These are phyloP conservation scores for Elongisporangium anandrum DNA, from an alignment of 352 stramenopile genomes.

Conservation along the genomic window DNA sequence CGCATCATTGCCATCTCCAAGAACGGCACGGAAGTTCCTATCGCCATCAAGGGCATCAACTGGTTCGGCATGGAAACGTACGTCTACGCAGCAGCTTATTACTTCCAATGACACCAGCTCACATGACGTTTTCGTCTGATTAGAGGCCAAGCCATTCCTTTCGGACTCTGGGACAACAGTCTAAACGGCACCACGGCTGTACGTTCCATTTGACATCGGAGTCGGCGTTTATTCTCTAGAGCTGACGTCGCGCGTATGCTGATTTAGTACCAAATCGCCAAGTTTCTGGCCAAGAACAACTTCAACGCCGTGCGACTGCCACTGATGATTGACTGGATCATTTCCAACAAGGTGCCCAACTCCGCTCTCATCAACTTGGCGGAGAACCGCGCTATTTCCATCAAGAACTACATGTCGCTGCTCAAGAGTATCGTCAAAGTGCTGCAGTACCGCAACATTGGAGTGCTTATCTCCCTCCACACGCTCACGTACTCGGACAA, in stretches of 20 bases:
- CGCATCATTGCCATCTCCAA: conserved; percentile 44
- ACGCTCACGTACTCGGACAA: conserved; percentile 48
- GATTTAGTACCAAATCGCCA: conserved; percentile 68
- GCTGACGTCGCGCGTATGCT: too few relatives aligned
- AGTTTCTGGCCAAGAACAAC: conserved; percentile 78
- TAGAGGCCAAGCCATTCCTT: conserved; percentile 65
- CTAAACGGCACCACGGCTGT: conserved; percentile 69
- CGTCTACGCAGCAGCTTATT: too few relatives aligned
- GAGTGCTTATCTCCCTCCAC: conserved; percentile 75
- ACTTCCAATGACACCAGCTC: too few relatives aligned
- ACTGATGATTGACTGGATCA: conserved; percentile 61
- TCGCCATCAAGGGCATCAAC: conserved; percentile 75
- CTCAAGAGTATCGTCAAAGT: conserved; percentile 59
- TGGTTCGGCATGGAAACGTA: conserved; percentile 20
- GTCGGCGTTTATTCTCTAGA: too few relatives aligned
- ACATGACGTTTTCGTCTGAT: conserved; percentile 33
- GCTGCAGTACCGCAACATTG: conserved; percentile 65
- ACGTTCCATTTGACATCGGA: too few relatives aligned
- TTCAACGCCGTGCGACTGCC: conserved; percentile 77
- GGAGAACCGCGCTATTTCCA: conserved; percentile 69
- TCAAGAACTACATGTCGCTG: conserved; percentile 54
- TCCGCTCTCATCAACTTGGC: conserved; percentile 61
- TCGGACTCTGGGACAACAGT: conserved; percentile 75
- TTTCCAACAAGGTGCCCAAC: conserved; percentile 57
- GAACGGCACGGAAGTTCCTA: conserved; percentile 64